Base-by-base conservation (phyloP, 768 basidiomycete species). In the Leucocoprinus sp. region DNA sequence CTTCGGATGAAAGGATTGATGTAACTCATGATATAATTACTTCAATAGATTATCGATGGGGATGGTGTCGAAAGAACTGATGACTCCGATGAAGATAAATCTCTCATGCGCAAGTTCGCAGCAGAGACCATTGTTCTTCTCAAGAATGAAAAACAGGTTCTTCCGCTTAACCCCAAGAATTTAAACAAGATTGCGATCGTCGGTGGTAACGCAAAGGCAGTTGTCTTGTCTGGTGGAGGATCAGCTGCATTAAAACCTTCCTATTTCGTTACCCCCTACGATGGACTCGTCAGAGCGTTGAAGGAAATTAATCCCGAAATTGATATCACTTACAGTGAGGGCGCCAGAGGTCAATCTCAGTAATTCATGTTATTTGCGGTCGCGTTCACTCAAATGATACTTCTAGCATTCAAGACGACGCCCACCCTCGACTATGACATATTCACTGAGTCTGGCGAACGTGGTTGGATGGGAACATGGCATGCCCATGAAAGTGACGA, bases 191-290 rank as follows among this genome's bases (percentile, higher is more conserved):
- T 89, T 28, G 85, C 84, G 0, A 76, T 92, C 39, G 70, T 91
- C 24, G 88, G 88, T 5, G 75, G 76, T 5, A 86, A 84, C 52
- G 80, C 79, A 19, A 84, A 79, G 57, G 76, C 78, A 0, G 54
- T 60, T 4, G 71, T 79, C 2, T 64, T 81, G 7, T 80, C 76
- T 33, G 84, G 83, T 31, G 85, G 84, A 35, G 85, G 84, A 24
- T 82, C 80, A 11, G 87, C 85, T 0, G 71, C 75, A 2, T 67
- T 90, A 31, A 82, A 85, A 54, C 69, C 86, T 1, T 80, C 80
- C 3, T 92, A 85, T 67, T 84, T 84, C 51, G 62, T 84, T 37
- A 78, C 77, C 4, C 89, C 90, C 0, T 88, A 78, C 58, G 76
- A 89, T 22, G 89, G 89, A 2, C 79, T 93, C 24, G 69, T 74